A percentile compares a stretch with the other conserved stretches of the same genome.
These are phyloP conservation scores for Magnolia kwangsiensis DNA, from an alignment of 164 flowering plant species.

Conservation along the genomic window DNA sequence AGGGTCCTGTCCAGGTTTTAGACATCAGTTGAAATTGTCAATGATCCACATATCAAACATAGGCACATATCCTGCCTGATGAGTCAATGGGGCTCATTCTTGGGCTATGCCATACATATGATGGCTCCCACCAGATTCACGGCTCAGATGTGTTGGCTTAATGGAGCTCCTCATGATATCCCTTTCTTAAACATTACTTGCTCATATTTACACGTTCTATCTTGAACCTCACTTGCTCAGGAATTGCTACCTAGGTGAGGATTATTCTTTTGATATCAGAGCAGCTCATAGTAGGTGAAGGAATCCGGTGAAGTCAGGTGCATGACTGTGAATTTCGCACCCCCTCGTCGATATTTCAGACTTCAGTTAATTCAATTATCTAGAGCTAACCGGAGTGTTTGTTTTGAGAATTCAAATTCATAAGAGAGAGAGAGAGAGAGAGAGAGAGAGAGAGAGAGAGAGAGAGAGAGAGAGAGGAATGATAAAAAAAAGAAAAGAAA, in stretches of 20 bases:
- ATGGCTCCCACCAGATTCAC: no score
- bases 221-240: conserved; percentile 36
- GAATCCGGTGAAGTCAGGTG: conserved; percentile 33
- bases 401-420: conserved; percentile 30
- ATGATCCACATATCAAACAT: no score
- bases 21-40: no score
- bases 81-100: no score
- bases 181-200: neutral
- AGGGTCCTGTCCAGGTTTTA: no score
- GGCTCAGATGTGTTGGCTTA: neutral
- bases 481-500: conserved; percentile 22
- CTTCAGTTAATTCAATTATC: conserved; percentile 33
- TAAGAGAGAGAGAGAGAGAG: neutral
- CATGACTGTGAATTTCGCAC: conserved; percentile 38
- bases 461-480: neutral
- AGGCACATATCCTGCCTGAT: no score
- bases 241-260: conserved; percentile 71
- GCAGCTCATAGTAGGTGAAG: conserved; percentile 43
- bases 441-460: neutral
- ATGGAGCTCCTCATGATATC: neutral
- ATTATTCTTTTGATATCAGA: conserved; percentile 26
- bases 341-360: conserved; percentile 17
- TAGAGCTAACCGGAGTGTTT: conserved; percentile 45
- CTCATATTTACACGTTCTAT: neutral
- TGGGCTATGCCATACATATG: no score